Evolutionary conservation across 768 basidiomycete species (phyloP), one percentile per base, ranked within the genome.

Genomic region (Hebeloma cylindrosporum): DNA sequence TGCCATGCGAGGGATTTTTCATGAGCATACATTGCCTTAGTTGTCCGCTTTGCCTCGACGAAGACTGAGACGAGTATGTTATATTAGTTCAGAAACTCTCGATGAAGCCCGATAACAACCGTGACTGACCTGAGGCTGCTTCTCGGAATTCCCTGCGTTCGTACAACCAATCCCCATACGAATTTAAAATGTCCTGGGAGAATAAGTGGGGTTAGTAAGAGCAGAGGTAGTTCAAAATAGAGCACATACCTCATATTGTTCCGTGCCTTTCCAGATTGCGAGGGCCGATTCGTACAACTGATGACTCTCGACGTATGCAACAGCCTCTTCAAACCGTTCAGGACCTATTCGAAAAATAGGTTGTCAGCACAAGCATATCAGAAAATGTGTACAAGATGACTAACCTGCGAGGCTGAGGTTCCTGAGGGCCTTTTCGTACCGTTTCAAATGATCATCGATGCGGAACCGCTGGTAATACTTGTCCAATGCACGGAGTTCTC

Each of bases 1-100:
- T 87, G 83, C 95, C 95, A 99, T 42, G 87, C 80, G 23, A 92
- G 69, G 0, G 88, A 87, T 44, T 83, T 85, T 63, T 97, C 94
- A 56, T 93, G 82, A 0, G 94, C 84, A 7, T 85, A 73, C 78
- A 99, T 83, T 1, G 94, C 91, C 48, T 91, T 93, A 4, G 72
- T 60, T 1, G 70, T 65, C 41, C 79, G 72, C 3, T 66, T 62
- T 6, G 88, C 90, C 51, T 90, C 78, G 0, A 78, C 63, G 66
- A 93, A 96, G 0, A 83, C 94, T 90, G 52, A 1, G 56, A 46
- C 14, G 21, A 23, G 31, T n/a, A n/a, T 31, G 13, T 40, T 27
- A 52, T 47, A 16, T 43, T 42, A n/a, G 26, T 18, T 41, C 29
- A 34, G 40, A 16, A 30, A 5, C 7, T 29, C 29, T 16, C 28